Evolutionary conservation across 1,284 basidiomycete species (phyloP).

Genomic region (Cutaneotrichosporon arboriforme): DNA sequence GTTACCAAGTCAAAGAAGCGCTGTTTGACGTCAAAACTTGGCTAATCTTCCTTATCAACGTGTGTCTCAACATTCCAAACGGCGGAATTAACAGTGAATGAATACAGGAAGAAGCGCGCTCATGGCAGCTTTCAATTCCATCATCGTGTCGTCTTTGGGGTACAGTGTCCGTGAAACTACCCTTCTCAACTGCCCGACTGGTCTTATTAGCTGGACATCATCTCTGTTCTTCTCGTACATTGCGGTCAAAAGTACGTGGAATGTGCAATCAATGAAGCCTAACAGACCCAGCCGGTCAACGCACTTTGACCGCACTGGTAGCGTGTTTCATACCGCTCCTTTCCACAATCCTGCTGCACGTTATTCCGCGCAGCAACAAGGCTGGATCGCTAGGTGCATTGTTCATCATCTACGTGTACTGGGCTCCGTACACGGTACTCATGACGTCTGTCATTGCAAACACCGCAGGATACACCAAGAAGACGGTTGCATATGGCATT

Average conservation of each 20-base stretch:
- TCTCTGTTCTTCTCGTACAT: constrained; percentile 25
- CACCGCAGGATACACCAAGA: constrained; percentile 32
- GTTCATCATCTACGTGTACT: constrained; percentile 24
- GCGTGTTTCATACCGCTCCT: no score
- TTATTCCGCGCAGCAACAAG: constrained; percentile 22
- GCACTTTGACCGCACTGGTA: constrained; percentile 3
- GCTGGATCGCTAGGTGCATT: constrained; percentile 26
- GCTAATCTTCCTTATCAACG: constrained; percentile 15
- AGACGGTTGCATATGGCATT: constrained; percentile 24
- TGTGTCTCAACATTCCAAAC: no score
- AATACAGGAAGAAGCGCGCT: no score
- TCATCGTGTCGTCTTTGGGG: constrained; percentile 21
- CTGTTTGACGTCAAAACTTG: constrained; percentile 19
- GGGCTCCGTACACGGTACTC: constrained; percentile 22
- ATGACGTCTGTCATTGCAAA: constrained; percentile 24
- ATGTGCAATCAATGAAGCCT: constrained; percentile 6
- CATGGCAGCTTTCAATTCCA: constrained; percentile 17
- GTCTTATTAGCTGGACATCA: constrained; percentile 30
- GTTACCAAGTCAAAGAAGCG: constrained; percentile 17
- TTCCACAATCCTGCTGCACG: constrained; percentile 17
- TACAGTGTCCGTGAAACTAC: constrained; percentile 25
- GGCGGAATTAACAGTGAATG: no score
- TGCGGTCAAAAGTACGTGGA: constrained; percentile 17
- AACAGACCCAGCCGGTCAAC: constrained; percentile 1
- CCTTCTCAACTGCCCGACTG: constrained; percentile 35